Evolutionary conservation across 2,329 filamentous ascomycete genomes (phyloP), one percentile per base, ranked within the genome.

Genomic region (Exophiala sideris): DNA sequence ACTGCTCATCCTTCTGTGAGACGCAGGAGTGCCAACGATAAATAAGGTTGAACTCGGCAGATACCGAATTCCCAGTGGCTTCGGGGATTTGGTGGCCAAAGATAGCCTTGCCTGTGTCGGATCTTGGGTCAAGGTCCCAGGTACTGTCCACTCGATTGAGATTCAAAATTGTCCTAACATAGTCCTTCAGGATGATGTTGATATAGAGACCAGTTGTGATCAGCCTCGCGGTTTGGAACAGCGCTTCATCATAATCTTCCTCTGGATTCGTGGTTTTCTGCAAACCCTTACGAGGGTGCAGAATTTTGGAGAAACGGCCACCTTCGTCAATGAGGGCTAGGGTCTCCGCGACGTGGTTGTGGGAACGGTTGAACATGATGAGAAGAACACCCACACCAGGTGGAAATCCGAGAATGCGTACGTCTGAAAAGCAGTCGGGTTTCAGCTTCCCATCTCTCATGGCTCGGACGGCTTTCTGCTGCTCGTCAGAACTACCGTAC

Each of bases 281-380:
- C 7, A 68, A 65, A 10, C 33, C 34, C 5, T 53, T 47, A 10
- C 11, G 48, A 12, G 58, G 55, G 21, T 50, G 32, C 20, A 51
- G 56, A 21, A 59, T 57, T 10, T 35, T 54, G 58, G 5, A 76
- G 74, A 45, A 89, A 11, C 84, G 80, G 1, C 79, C 82, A 39
- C 79, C 76, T 65, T 89, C 85, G 59, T 89, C 88, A 68, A 89
- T 88, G 24, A 74, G 70, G 3, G 81, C 78, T 46, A 89, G 67
- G 34, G 85, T 78, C 42, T 82, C 78, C 1, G 78, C 84, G 3
- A 83, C 79, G 51, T 86, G 82, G 66, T 89, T 89, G 70, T 89
- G 86, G 68, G 86, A 88, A 4, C 80, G 77, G 59, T 76, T 83
- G 74, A 87, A 89, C 71, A 87, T 80, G 60, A 89, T 82, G 35